Conservation (phyloP, 768 basidiomycete genomes). For the Boletus speciosus region DNA sequence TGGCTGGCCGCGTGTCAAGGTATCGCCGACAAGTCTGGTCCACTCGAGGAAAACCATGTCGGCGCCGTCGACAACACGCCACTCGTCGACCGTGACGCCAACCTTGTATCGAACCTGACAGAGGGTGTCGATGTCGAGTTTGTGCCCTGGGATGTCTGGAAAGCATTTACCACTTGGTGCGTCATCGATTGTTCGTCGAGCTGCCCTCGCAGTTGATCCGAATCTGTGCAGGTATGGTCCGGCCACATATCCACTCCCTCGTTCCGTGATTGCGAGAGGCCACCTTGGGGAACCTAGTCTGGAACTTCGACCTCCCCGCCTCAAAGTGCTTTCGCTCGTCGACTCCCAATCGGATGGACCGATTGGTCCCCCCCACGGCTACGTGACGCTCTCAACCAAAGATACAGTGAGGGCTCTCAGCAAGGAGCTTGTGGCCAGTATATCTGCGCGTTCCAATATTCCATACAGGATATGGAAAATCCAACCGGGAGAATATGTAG, state of each 20-base stretch:
- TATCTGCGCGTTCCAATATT: constrained; percentile 31
- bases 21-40: constrained; percentile 63
- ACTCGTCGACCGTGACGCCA: constrained; percentile 54
- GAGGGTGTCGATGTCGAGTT: constrained; percentile 75
- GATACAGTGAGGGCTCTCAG: constrained; percentile 46
- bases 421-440: constrained; percentile 38
- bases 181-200: constrained; percentile 1
- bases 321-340: constrained; percentile 52
- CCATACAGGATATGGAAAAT: constrained; percentile 67
- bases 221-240: constrained; percentile 66
- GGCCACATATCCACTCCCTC: constrained; percentile 52
- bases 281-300: constrained; percentile 47
- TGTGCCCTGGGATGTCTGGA: constrained; percentile 72
- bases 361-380: constrained; percentile 30
- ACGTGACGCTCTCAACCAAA: constrained; percentile 48
- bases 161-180: constrained; percentile 59
- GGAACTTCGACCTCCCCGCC: constrained; percentile 68
- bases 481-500: constrained; percentile 33
- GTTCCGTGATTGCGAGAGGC: constrained; percentile 65
- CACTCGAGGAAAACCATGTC: constrained; percentile 56
- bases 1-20: constrained; percentile 75
- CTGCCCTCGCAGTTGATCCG: background rate
- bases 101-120: constrained; percentile 40
- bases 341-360: constrained; percentile 25
- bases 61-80: constrained; percentile 74